A percentile compares a stretch with the other conserved stretches of the same genome.
Conservation (phyloP, 371 early-diverging fungal species). For the Smittium culicis region DNA sequence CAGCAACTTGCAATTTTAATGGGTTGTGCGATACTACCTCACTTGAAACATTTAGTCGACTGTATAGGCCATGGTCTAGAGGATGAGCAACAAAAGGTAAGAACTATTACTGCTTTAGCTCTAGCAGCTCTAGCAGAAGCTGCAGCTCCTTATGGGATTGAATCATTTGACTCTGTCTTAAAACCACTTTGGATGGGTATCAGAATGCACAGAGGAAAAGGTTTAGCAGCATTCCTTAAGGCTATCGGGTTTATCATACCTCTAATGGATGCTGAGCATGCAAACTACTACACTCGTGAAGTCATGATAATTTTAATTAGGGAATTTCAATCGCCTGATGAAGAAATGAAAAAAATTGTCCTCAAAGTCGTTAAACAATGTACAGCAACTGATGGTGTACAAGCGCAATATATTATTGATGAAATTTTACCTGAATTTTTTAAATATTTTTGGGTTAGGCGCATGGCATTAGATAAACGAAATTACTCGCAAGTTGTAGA, state of each 20-base stretch:
- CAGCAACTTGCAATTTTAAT: slow-evolving; percentile 89
- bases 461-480: slow-evolving; percentile 89
- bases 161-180: slow-evolving; percentile 82
- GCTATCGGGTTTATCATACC: slow-evolving; percentile 95
- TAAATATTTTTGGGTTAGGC: slow-evolving; percentile 91
- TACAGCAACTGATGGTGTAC: slow-evolving; percentile 84
- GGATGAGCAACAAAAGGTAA: slow-evolving; percentile 92
- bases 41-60: slow-evolving; percentile 80
- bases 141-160: slow-evolving; percentile 95
- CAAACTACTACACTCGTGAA: slow-evolving; percentile 82
- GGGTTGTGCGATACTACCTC: slow-evolving; percentile 90
- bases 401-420: slow-evolving; percentile 63
- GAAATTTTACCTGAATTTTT: slow-evolving; percentile 91
- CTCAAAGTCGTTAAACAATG: slow-evolving; percentile 93
- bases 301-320: slow-evolving; percentile 83
- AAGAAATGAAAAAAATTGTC: slow-evolving; percentile 96
- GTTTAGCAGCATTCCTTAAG: slow-evolving; percentile 93
- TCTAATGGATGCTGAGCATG: slow-evolving; percentile 89
- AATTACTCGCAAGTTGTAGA: slow-evolving; percentile 87
- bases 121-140: slow-evolving; percentile 93
- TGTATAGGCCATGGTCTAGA: slow-evolving; percentile 80
- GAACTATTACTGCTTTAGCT: slow-evolving; percentile 87
- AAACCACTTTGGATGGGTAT: slow-evolving; percentile 87
- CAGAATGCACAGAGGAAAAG: slow-evolving; percentile 87
- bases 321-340: slow-evolving; percentile 94